Evolutionary conservation across 371 early-diverging fungal genomes (phyloP).

Genomic region (Phascolomyces articulosus): DNA sequence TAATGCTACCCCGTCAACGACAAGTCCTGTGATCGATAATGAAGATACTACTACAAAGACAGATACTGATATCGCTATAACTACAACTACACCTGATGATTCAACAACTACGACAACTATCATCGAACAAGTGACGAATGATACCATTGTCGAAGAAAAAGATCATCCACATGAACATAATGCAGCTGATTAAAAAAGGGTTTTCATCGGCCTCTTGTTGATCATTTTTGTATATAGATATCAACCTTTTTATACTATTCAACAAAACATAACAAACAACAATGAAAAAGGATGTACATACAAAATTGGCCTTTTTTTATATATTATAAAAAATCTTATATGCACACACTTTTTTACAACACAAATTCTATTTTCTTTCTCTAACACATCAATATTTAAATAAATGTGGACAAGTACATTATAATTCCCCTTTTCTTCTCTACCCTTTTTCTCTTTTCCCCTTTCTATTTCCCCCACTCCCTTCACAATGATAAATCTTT

Average conservation of each 20-base stretch:
- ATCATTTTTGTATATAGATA: constrained; percentile 8
- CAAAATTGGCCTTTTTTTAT: neutral
- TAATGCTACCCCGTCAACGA: neutral
- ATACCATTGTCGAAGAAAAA: neutral
- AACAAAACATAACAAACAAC: no score
- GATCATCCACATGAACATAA: neutral
- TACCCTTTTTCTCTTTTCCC: no score
- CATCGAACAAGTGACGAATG: neutral
- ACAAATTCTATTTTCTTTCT: no score
- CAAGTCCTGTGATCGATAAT: no score
- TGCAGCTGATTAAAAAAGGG: constrained; percentile 1
- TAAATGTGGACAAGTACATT: no score
- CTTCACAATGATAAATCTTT: no score
- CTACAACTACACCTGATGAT: neutral
- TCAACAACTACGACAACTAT: neutral
- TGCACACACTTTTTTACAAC: neutral
- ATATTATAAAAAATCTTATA: neutral
- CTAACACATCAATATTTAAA: neutral
- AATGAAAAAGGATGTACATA: constrained; percentile 2
- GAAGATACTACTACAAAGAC: neutral
- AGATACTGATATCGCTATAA: neutral
- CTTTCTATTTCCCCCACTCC: no score
- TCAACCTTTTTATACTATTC: neutral
- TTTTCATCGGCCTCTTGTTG: neutral
- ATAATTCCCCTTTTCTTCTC: no score